Percentiles rank a stretch among this genome's conserved stretches.
Conservation (phyloP, 139 green algal species). For the Picocystis salinarum region DNA sequence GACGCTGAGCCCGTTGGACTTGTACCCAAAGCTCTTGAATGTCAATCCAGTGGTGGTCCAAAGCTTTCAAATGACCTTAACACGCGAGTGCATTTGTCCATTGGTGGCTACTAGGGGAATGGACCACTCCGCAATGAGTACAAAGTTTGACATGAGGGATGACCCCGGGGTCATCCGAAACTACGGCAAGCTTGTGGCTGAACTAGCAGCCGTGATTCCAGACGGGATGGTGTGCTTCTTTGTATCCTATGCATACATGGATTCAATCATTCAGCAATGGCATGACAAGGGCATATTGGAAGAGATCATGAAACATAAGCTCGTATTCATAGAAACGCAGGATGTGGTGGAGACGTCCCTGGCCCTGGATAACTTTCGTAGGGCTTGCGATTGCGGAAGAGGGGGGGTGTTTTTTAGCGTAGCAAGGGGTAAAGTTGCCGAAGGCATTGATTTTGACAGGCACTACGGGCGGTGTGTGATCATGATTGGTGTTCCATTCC, state of each 20-base stretch:
- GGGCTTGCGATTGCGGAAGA: constrained; percentile 86
- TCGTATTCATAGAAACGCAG: constrained; percentile 96
- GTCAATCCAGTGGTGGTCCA: constrained; percentile 78
- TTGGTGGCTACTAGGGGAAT: constrained; percentile 76
- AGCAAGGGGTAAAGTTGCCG: constrained; percentile 73
- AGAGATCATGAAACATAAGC: constrained; percentile 85
- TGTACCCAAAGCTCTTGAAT: constrained; percentile 89
- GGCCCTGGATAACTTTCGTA: constrained; percentile 91
- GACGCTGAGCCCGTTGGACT: constrained; percentile 86
- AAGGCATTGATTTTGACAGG: constrained; percentile 98
- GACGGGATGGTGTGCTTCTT: constrained; percentile 96
- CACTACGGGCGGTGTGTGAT: constrained; percentile 78
- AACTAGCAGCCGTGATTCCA: constrained; percentile 65
- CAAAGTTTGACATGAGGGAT: constrained; percentile 73
- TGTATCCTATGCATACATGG: constrained; percentile 97
- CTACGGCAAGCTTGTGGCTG: constrained; percentile 77
- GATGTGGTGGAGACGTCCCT: constrained; percentile 97
- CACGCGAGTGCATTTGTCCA: constrained; percentile 85
- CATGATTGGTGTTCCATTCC: constrained; percentile 95
- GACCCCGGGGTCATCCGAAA: constrained; percentile 55
- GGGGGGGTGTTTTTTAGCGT: constrained; percentile 88
- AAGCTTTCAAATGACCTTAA: constrained; percentile 84
- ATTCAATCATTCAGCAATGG: constrained; percentile 77
- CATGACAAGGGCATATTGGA: constrained; percentile 82
- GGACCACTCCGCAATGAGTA: constrained; percentile 79